Base-by-base conservation (phyloP, 805 yeast genomes). In the Wickerhamomyces ciferrii region DNA sequence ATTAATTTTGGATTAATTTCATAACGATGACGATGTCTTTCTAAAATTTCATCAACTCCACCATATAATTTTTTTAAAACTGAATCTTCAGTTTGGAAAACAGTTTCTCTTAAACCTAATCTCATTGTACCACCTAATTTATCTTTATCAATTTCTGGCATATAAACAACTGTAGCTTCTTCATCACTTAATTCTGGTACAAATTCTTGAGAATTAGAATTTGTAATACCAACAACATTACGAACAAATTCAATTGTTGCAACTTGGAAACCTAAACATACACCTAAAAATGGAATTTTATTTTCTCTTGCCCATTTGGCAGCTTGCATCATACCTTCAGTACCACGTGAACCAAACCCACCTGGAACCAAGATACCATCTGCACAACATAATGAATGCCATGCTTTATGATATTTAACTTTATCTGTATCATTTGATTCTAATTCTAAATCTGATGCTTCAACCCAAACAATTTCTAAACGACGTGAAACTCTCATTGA, bases 81-180 rank as follows among this genome's bases (percentile, higher is more conserved):
- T 42, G 88, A 78, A 78, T 82, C 72, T 52, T 87, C 69, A 52
- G 70, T 70, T 59, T 79, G 83, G 76, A 94, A 94, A 53, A 76
- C 79, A 36, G 98, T 90, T 55, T 91, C 81, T 69, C 97, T 90
- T 54, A 89, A 76, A 58, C 99, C 99, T 57, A 94, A 78, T 75
- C 99, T 84, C 99, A 94, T 94, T 43, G 98, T 92, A 56, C 99
- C 99, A 53, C 99, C 99, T 74, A 94, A 78, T 66, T 88, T 89
- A 57, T 86, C 83, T 73, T 90, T 92, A 69, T 90, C 96, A 52
- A 92, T 90, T 69, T 94, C 99, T 39, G 99, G 99, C 99, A 94
- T 94, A 74, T 89, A 94, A 42, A 94, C 87, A 48, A 94, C 95
- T 44, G 89, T 79, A 18, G 89, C 84, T 31, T 72, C 77, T 5